Evolutionary conservation across 2,329 filamentous ascomycete species (phyloP).

Genomic region (Xylaria sp.): DNA sequence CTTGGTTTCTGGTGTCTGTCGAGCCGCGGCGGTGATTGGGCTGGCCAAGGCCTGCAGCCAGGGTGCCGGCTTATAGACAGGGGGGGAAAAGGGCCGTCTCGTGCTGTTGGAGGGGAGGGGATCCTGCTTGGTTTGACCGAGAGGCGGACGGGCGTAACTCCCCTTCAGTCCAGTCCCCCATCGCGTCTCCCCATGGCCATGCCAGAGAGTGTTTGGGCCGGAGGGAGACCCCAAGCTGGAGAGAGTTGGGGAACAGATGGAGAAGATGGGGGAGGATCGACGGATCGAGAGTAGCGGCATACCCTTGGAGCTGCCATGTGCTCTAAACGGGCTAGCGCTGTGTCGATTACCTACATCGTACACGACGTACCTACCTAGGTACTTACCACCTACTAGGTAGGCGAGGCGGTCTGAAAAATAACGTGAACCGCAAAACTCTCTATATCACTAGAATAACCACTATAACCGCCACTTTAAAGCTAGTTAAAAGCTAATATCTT

Average conservation of each 20-base stretch:
- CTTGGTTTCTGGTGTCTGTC: slow-evolving; percentile 29
- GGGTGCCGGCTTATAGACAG: slow-evolving; percentile 36
- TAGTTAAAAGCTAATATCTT: no score
- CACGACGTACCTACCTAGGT: no score
- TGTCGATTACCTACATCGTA: no score
- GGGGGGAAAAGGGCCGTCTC: slow-evolving; percentile 42
- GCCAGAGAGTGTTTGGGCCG: not conserved
- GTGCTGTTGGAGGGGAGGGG: slow-evolving; percentile 29
- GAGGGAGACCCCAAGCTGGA: slow-evolving; percentile 28
- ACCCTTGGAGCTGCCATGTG: no score
- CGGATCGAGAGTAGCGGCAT: not conserved
- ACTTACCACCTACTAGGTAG: no score
- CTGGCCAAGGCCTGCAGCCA: slow-evolving; percentile 31
- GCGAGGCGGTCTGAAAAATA: no score
- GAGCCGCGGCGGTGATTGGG: slow-evolving; percentile 35
- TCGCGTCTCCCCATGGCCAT: slow-evolving; percentile 14
- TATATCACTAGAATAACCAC: no score
- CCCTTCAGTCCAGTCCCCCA: not conserved
- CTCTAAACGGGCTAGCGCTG: not conserved
- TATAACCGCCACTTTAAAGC: no score
- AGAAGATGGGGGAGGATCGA: slow-evolving; percentile 27
- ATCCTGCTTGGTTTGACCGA: slow-evolving; percentile 39
- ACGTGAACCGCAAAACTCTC: no score
- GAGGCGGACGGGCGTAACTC: slow-evolving; percentile 32
- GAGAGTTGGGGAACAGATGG: slow-evolving; percentile 34